Evolutionary conservation across 192 early-diverging fungal species (phyloP), one percentile per base, ranked within the genome.

Genomic region (Phlyctochytrium arcticum): DNA sequence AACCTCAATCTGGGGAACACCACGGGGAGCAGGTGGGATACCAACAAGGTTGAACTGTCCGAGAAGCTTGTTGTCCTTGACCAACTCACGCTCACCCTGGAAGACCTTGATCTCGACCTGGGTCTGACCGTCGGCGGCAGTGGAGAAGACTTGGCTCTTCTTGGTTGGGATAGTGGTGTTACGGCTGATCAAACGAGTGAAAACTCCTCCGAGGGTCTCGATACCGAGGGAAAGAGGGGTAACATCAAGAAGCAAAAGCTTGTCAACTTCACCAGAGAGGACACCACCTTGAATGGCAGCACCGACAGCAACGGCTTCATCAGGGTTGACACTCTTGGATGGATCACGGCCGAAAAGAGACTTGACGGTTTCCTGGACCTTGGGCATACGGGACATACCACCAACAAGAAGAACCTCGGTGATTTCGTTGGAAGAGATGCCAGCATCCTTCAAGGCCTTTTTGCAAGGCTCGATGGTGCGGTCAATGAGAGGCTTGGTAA

Each of bases 151-250:
- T 77, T 98, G 96, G n/a, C 89, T 88, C 82, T 98, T 98, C 83
- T 98, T 98, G 77, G 96, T 98, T 27, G 96, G 96, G 63, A 98
- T 96, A 27, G 95, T 97, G 58, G 96, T 97, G 83, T 98, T 98
- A 62, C 95, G 85, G 79, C 87, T 92, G 79, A 98, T 98, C 35
- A 98, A 81, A 50, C 93, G 88, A 50, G 96, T 93, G 73, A 98
- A 97, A 57, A 98, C 94, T 64, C 96, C 96, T 66, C 96, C 96
- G 31, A 96, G 84, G 46, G 96, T 98, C 73, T 97, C 96, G 70
- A 98, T 97, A 76, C 96, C 96, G 54, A 98, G 88, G 17, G 96
- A 96, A 36, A 98, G 84, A 35, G 96, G 96, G 23, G 94, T 96
- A 47, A 98, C 96, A 74, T 98, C 96, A 57, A 98, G 80, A 49